Evolutionary conservation across 257 asterid species (phyloP), one percentile per base, ranked within the genome.

Genomic region (Solanum chiquidenum): DNA sequence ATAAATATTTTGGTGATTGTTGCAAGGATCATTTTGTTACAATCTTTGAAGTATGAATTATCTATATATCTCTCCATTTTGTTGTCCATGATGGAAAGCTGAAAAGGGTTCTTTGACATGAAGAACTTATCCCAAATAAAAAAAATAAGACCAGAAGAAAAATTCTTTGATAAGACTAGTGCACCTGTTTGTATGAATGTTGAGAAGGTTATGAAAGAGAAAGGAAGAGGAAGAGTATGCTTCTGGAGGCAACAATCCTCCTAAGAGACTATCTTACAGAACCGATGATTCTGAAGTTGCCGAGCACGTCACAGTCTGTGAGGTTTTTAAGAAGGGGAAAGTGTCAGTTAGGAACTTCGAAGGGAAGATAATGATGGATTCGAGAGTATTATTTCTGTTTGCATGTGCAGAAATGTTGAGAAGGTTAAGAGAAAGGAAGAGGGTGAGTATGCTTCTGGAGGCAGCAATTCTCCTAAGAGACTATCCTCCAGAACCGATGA

Each of bases 261-360:
- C 92, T 6, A 94, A 92, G 94, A 95, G 95, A 33, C 79, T 72
- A 91, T 34, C 90, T 40, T 21, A 89, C 4, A 90, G 83, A 88
- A 27, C 90, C 58, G 89, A 91, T 35, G 91, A 88, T 87, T 93
- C 94, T 38, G 96, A 94, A 83, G 95, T 91, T 37, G 74, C 90
- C 9, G 92, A 91, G 21, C 60, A 89, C 72, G 33, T 87, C 3
- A 72, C 37, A 73, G 89, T 87, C 21, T 80, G 86, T n/a, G 73
- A 95, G 96, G 88, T 96, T 83, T 94, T 98, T n/a, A 96, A 94
- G 93, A 96, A 94, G 86, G 94, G 98, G 23, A 94, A 90, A 86
- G 98, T 96, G 37, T 89, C 93, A 27, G 99, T 97, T 91, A 94
- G 98, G 95, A 94, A 46, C 88, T 95, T 98, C 94, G 91, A 90